These are phyloP conservation scores for Beauveria scarabaeidicola DNA, from an alignment of 2,329 filamentous ascomycete genomes.

Conservation along the genomic window DNA sequence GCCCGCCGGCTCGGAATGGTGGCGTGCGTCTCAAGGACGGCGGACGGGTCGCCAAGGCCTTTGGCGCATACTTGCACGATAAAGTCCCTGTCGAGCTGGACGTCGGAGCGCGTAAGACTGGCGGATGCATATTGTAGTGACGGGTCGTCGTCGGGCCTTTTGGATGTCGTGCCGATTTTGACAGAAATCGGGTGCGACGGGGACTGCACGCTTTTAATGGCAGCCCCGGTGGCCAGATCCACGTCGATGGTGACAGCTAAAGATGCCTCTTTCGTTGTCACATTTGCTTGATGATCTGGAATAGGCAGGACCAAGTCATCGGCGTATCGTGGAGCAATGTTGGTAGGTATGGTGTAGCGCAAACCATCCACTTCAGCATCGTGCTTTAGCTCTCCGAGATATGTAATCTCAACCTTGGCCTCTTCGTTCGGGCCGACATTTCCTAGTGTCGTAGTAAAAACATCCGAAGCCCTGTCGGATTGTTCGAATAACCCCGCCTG, in stretches of 20 bases:
- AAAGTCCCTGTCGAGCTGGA: constrained; percentile 56
- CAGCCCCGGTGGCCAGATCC: constrained; percentile 42
- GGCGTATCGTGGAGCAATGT: constrained; percentile 60
- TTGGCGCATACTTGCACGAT: constrained; percentile 55
- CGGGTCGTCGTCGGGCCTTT: constrained; percentile 35
- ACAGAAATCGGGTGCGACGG: constrained; percentile 61
- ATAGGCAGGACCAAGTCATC: neutral
- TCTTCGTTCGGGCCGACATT: constrained; percentile 53
- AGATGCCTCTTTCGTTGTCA: neutral
- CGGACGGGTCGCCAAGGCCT: constrained; percentile 51
- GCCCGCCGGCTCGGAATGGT: constrained; percentile 52
- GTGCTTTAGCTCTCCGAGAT: constrained; percentile 63
- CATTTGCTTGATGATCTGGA: neutral
- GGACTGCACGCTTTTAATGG: constrained; percentile 55
- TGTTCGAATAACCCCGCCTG: constrained; percentile 60
- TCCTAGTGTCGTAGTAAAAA: constrained; percentile 60
- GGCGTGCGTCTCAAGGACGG: constrained; percentile 58
- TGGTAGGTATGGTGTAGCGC: constrained; percentile 59
- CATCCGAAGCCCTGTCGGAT: constrained; percentile 48
- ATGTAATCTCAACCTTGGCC: constrained; percentile 54
- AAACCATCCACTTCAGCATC: constrained; percentile 60
- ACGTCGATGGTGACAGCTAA: constrained; percentile 26
- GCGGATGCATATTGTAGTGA: constrained; percentile 54
- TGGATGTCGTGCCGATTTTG: constrained; percentile 47
- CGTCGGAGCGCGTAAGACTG: constrained; percentile 42